Percentiles rank a stretch among this genome's conserved stretches.
Conservation (phyloP, 805 yeast species). For the Metahyphopichia silvanorum region DNA sequence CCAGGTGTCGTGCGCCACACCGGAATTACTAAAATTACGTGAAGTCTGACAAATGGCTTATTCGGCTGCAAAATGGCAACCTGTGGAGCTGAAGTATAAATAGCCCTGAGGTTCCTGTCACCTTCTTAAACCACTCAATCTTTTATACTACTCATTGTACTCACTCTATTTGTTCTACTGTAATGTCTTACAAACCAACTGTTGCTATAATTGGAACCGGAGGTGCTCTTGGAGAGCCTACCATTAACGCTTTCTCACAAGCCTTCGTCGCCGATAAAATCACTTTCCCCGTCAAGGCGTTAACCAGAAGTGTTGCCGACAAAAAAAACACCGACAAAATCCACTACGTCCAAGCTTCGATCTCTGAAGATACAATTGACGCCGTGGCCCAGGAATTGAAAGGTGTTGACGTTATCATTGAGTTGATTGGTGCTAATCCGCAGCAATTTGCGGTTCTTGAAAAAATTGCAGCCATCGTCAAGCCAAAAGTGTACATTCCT, state of each 20-base stretch:
- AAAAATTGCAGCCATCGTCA: constrained; percentile 33
- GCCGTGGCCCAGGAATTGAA: constrained; percentile 34
- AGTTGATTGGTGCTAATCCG: constrained; percentile 35
- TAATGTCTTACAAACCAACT: constrained; percentile 13
- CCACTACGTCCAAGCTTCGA: constrained; percentile 36
- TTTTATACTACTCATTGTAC: too few relatives aligned
- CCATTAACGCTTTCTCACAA: constrained; percentile 42
- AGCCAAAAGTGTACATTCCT: constrained; percentile 54
- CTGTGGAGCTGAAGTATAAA: too few relatives aligned
- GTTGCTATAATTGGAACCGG: constrained; percentile 53
- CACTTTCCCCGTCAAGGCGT: constrained; percentile 47
- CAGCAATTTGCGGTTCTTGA: constrained; percentile 31
- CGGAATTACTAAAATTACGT: too few relatives aligned
- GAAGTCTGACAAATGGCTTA: too few relatives aligned
- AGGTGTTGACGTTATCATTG: constrained; percentile 51
- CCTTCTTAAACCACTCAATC: too few relatives aligned
- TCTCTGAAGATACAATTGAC: constrained; percentile 17
- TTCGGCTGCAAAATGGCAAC: too few relatives aligned
- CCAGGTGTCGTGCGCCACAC: too few relatives aligned
- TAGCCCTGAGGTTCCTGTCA: too few relatives aligned
- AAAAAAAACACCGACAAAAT: constrained; percentile 27
- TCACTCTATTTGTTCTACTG: too few relatives aligned
- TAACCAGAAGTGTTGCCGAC: constrained; percentile 44
- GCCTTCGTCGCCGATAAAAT: constrained; percentile 39
- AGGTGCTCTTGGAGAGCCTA: constrained; percentile 51